Base-by-base conservation (phyloP, 1,284 basidiomycete species). In the Anthracocystis panici-leucophaei region DNA sequence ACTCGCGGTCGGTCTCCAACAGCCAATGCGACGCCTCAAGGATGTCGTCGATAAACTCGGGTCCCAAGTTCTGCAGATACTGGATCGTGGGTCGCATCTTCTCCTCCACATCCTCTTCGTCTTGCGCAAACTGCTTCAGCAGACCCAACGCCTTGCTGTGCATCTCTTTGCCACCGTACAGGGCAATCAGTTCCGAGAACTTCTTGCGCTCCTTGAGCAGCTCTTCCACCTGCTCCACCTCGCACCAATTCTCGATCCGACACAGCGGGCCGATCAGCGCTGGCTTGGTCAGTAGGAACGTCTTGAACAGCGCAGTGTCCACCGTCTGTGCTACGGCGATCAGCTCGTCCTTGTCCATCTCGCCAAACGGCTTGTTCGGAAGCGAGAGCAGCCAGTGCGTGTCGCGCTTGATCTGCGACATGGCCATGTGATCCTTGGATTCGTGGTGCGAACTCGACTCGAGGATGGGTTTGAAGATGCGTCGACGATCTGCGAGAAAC, bases 81-180 rank as follows among this genome's bases (percentile, higher is more conserved):
- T 89, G 89, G 38, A 98, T 91, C 0, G 93, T 94, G 2, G 94
- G 94, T 18, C 88, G 88, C 31, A 97, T 89, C 82, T 92, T 92
- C 66, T 94, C 93, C 61, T 91, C 89, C 51, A 89, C 86, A 75
- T 95, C 93, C 82, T 94, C 93, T 45, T 92, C 90, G 72, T 91
- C 90, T 25, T 66, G 60, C 6, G 63, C 58, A 40, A 31, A 86
- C 91, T 82, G 75, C 94, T 94, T 89, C 14, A 99, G 88, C 46
- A 98, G 88, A 21, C 89, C 87, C 65, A 99, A 86, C 0, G 96
- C 95, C 85, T 96, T 93, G 7, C 88, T 88, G 80, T 99, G 97
- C 93, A 96, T 95, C 86, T 92, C 92, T 88, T 95, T 95, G 49
- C 94, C 94, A 79, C 93, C 91, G 84, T 97, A 99, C 41, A 99